phyloP scores from a whole-genome alignment of 2,329 filamentous ascomycete genomes.

The Claviceps monticola region DNA sequence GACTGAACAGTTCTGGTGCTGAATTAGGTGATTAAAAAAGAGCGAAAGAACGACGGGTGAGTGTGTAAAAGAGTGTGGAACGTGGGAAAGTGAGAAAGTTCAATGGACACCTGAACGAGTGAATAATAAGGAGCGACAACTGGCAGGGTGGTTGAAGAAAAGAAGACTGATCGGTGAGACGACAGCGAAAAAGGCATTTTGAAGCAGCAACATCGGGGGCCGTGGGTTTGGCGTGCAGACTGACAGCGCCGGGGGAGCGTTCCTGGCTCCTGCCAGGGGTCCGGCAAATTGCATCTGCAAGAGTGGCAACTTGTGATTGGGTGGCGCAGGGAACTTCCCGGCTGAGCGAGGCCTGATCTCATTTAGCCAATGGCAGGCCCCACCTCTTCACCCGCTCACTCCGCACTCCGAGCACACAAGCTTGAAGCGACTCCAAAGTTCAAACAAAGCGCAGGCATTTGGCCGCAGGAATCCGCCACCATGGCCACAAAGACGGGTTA shows the following conservation, averaged over 20 bases:
- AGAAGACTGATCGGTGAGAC: background rate
- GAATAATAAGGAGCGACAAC: conserved; percentile 6
- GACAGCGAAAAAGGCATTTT: conserved; percentile 9
- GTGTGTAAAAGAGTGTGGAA: conserved; percentile 17
- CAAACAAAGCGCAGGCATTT: no score
- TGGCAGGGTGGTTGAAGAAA: conserved; percentile 12
- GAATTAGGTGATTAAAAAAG: background rate
- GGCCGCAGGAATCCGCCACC: no score
- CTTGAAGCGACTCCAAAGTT: no score
- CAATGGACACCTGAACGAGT: conserved; percentile 8
- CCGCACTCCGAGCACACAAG: background rate
- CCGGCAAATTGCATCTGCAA: conserved; percentile 8
- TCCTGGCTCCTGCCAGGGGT: conserved; percentile 3
- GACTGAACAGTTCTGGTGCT: background rate
- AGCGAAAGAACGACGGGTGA: conserved; percentile 6
- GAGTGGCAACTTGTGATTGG: conserved; percentile 5
- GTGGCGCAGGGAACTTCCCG: background rate
- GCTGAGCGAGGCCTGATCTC: background rate
- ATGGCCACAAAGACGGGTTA: no score
- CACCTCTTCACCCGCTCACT: background rate
- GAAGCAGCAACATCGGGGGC: background rate
- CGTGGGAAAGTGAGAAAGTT: conserved; percentile 15
- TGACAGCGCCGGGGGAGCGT: background rate
- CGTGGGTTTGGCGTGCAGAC: background rate
- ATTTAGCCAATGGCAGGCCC: background rate